Evolutionary conservation across 1,284 basidiomycete genomes (phyloP), one percentile per base, ranked within the genome.

Genomic region (Coniferiporia weirii): DNA sequence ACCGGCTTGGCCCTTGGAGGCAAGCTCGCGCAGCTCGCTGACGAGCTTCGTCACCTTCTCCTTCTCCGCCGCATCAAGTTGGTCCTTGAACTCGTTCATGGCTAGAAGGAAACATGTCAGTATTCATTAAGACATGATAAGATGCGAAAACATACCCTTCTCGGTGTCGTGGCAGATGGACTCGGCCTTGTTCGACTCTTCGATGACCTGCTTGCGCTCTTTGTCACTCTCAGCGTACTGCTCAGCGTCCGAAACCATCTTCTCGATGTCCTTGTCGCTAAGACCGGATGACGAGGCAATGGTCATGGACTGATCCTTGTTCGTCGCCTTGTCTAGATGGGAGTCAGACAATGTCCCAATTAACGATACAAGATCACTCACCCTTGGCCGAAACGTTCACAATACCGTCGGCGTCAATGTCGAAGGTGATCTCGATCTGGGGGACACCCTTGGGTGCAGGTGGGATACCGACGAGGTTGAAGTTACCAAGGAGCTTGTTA

Each of bases 401-500:
- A 66, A 98, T 98, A 80, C 95, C 95, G 66, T 93, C 87, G 68
- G 95, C 95, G 73, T 98, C 95, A 65, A 98, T 98, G 76, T 98
- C 96, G 72, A 98, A 98, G 61, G 94, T 97, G 74, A 98, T 98
- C 75, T 97, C 94, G 67, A 99, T 95, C 76, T 99, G 96, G 66
- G 96, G 96, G 62, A 98, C 89, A 75, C 96, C 96, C 80, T 98
- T 97, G 65, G 95, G 93, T 13, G 95, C 96, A 45, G 96, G 96
- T 47, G 96, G 96, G 64, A 99, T 95, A 59, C 96, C 95, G 63
- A 94, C 91, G 63, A 99, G 89, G 80, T 98, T 95, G 87, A 99
- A 99, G 81, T 98, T 97, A 65, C 96, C 97, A 65, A 99, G 89
- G n/a, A 98, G 77, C 79, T 98, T 98, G 89, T 99, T 98, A 80